Percentiles rank a stretch among this genome's conserved stretches.
Conservation (phyloP, 1,139 yeast genomes). For the Pichia norvegensis region DNA sequence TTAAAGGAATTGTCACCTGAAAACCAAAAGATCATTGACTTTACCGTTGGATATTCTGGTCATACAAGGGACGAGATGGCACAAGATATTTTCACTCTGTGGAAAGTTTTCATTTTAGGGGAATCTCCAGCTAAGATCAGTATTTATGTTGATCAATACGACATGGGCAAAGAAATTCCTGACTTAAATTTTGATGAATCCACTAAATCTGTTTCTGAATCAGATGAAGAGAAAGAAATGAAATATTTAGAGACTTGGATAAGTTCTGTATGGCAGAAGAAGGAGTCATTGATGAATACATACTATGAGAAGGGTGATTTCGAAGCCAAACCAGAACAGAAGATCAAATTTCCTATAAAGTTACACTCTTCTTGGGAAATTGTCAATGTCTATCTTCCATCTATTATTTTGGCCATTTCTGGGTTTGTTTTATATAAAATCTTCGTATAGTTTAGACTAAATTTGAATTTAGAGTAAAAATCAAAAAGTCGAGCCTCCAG, state of each 20-base stretch:
- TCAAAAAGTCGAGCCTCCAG: neutral
- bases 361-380: conserved; percentile 15
- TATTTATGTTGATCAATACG: conserved; percentile 54
- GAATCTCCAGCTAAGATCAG: conserved; percentile 60
- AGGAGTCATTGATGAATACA: conserved; percentile 58
- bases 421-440: neutral
- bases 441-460: neutral
- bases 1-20: conserved; percentile 52
- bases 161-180: conserved; percentile 43
- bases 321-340: conserved; percentile 24
- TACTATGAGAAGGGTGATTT: conserved; percentile 57
- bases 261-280: conserved; percentile 64
- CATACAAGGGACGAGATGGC: conserved; percentile 59
- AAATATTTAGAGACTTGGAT: conserved; percentile 67
- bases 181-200: conserved; percentile 40
- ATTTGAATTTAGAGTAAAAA: too few species aligned
- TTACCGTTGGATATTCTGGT: conserved; percentile 77
- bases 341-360: conserved; percentile 16
- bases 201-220: conserved; percentile 21
- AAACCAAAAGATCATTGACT: conserved; percentile 66
- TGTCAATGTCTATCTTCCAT: conserved; percentile 1
- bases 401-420: neutral
- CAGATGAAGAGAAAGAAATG: conserved; percentile 35
- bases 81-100: conserved; percentile 65
- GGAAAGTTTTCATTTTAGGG: conserved; percentile 58